Evolutionary conservation across 2,329 filamentous ascomycete species (phyloP), one percentile per base, ranked within the genome.

Genomic region (Botryosphaeria dothidea): DNA sequence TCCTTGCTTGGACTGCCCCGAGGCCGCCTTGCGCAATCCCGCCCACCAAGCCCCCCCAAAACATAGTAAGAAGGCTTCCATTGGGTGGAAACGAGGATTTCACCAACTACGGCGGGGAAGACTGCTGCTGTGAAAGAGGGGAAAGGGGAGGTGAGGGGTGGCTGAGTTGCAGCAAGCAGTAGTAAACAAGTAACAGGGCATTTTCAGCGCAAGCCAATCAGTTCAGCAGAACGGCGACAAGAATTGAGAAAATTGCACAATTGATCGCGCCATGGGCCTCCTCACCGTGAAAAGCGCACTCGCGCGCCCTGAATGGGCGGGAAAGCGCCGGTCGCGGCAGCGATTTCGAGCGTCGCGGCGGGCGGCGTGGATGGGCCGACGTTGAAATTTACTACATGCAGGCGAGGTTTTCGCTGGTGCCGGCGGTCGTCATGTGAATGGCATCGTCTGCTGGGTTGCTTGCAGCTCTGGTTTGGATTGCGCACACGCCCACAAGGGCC

Each of bases 351-450:
- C 49, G 15, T 7, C 49, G 27, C n/a, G 19, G 17, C 43, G 23
- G 19, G n/a, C 29, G 41, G 23, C 25, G 49, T 15, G 15, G 48
- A 63, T 70, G 71, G 62, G 64, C 56, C 69, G 76, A 78, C 76
- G 76, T 78, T 76, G 76, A 71, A 70, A 68, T 77, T 78, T 74
- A 74, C 76, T 77, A 74, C 65, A 71, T 74, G 74, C 72, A 74
- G 72, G 69, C 71, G 73, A 73, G 72, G 74, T 69, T 72, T 69
- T 67, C 43, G 61, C 62, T 66, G 65, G 65, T 56, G 65, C 62
- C 64, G 70, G 68, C 68, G 67, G 67, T 67, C 70, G 72, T 78
- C 76, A 78, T 77, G 76, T 78, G 76, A 78, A 74, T 69, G 67
- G 65, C 70, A 71, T 67, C 70, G 68, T 70, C 73, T 76, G 76